Conservation (phyloP, 2,329 filamentous ascomycete genomes). For the Scolecobasidium constrictum region DNA sequence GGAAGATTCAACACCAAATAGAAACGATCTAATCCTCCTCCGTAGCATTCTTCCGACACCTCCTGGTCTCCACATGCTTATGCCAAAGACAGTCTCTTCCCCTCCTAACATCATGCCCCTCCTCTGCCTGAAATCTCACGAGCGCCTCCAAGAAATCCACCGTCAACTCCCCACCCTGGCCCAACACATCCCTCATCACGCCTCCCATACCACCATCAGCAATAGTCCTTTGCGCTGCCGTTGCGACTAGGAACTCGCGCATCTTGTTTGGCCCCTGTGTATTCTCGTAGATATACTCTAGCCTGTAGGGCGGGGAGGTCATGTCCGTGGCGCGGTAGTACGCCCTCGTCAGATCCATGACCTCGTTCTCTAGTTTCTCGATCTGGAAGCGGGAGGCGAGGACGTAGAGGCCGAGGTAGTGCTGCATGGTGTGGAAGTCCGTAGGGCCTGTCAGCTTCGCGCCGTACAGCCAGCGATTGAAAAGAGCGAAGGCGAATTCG, state of each 20-base stretch:
- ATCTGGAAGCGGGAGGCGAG: conserved; percentile 18
- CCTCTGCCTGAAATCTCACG: conserved; percentile 17
- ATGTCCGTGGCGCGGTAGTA: conserved; percentile 21
- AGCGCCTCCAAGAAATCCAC: conserved; percentile 20
- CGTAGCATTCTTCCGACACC: not conserved
- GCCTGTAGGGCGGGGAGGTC: conserved; percentile 23
- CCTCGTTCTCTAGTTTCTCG: conserved; percentile 21
- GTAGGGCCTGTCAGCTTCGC: conserved; percentile 18
- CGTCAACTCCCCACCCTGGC: conserved; percentile 16
- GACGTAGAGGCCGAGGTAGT: conserved; percentile 23
- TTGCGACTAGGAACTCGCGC: conserved; percentile 21
- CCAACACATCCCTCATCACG: conserved; percentile 16
- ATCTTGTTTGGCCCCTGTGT: conserved; percentile 17
- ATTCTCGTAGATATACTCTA: conserved; percentile 24
- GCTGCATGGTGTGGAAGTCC: conserved; percentile 23
- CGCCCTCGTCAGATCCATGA: conserved; percentile 20
- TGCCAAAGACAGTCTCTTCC: conserved; percentile 20
- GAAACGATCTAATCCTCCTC: too few relatives aligned
- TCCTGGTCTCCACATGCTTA: conserved; percentile 12
- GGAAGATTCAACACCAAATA: too few relatives aligned
- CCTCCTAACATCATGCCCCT: conserved; percentile 18
- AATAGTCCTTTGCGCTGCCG: conserved; percentile 20
- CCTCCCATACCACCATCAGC: conserved; percentile 17
- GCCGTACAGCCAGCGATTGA: conserved; percentile 20
- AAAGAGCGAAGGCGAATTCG: conserved; percentile 20